Evolutionary conservation across 208 protist genomes (phyloP).

Genomic region (Angomonas deanei): DNA sequence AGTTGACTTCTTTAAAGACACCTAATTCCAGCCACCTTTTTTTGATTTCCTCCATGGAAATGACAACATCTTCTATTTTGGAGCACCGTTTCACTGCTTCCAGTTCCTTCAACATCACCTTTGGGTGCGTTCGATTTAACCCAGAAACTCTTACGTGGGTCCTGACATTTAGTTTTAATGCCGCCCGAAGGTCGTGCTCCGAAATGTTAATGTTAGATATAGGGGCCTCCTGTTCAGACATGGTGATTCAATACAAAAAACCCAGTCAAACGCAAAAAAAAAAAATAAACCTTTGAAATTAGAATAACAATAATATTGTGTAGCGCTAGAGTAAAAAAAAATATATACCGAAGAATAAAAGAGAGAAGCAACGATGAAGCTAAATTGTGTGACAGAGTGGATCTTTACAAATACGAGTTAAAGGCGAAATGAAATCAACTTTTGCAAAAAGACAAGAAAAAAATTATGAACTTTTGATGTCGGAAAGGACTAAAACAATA

Average conservation of each 20-base stretch:
- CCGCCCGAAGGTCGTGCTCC: slow-evolving; percentile 38
- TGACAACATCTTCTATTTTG: slow-evolving; percentile 52
- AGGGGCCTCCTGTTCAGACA: background rate
- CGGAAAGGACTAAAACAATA: background rate
- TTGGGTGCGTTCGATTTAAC: slow-evolving; percentile 43
- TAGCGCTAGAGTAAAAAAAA: too few relatives aligned
- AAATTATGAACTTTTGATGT: slow-evolving; percentile 1
- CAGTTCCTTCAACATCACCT: slow-evolving; percentile 62
- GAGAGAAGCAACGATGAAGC: background rate
- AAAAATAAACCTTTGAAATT: background rate
- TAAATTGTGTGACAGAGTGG: too few relatives aligned
- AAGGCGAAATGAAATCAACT: too few relatives aligned
- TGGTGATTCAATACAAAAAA: background rate
- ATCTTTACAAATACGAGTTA: too few relatives aligned
- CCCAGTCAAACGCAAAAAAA: slow-evolving; percentile 9
- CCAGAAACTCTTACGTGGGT: slow-evolving; percentile 68
- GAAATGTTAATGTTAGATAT: slow-evolving; percentile 29
- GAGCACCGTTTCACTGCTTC: slow-evolving; percentile 64
- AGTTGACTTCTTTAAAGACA: slow-evolving; percentile 67
- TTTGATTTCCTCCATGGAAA: slow-evolving; percentile 43
- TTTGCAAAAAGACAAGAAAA: too few relatives aligned
- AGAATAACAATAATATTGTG: slow-evolving; percentile 13
- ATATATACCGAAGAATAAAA: background rate
- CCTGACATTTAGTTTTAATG: slow-evolving; percentile 44
- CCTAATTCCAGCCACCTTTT: slow-evolving; percentile 56